Percentiles rank a stretch among this genome's conserved stretches.
phyloP scores from a whole-genome alignment of 345 rosid genomes.

The Eucalyptus cladocalyx region DNA sequence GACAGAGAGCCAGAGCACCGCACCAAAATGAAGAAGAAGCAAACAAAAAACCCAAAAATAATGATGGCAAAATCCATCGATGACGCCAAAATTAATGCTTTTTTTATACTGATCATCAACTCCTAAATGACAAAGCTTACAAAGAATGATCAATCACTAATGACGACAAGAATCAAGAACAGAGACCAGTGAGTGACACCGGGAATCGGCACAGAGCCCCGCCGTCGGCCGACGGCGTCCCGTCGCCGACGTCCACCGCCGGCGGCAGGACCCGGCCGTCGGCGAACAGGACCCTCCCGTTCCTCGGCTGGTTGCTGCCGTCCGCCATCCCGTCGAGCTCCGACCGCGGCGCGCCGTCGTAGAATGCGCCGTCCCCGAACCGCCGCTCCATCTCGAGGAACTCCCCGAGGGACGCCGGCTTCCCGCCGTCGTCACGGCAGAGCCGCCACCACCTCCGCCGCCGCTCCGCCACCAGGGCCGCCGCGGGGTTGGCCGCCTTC shows the following conservation, averaged over 20 bases:
- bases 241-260: slow-evolving; percentile 5
- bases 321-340: slow-evolving; percentile 44
- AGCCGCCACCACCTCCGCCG: slow-evolving; percentile 81
- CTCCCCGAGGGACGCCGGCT: slow-evolving; percentile 77
- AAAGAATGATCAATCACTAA: not conserved
- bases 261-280: slow-evolving; percentile 88
- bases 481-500: not conserved
- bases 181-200: slow-evolving; percentile 64
- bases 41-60: not conserved
- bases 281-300: slow-evolving; percentile 55
- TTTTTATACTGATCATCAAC: not conserved
- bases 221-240: slow-evolving; percentile 19
- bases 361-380: slow-evolving; percentile 56
- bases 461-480: slow-evolving; percentile 13
- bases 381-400: slow-evolving; percentile 86
- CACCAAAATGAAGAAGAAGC: not conserved
- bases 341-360: slow-evolving; percentile 38
- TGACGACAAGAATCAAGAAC: not conserved
- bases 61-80: not conserved
- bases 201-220: slow-evolving; percentile 52
- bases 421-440: slow-evolving; percentile 53
- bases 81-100: not conserved
- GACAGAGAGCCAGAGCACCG: not conserved
- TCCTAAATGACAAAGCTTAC: not conserved
- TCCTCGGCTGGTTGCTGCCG: not conserved